Evolutionary conservation across 257 asterid genomes (phyloP).

Genomic region (Fraxinus americana): DNA sequence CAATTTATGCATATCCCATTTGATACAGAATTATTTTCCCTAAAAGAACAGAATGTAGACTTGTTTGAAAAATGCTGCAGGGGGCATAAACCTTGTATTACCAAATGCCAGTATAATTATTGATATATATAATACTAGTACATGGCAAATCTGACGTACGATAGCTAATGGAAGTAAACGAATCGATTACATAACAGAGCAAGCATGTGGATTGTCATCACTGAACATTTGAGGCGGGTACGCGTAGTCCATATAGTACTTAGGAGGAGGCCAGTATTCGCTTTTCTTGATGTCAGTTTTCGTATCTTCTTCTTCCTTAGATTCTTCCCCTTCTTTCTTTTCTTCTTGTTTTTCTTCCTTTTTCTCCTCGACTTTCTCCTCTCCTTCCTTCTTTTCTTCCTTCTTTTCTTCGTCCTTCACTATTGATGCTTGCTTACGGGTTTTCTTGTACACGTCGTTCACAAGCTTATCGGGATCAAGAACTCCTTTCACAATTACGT

Average conservation of each 20-base stretch:
- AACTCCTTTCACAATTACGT: conserved; percentile 66
- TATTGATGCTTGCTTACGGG: conserved; percentile 70
- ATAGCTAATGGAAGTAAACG: not conserved
- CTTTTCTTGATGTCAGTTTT: conserved; percentile 54
- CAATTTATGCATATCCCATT: conserved; percentile 1
- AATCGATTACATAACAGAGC: conserved; percentile 59
- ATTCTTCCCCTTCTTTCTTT: conserved; percentile 29
- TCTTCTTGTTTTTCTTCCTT: conserved; percentile 34
- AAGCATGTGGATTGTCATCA: conserved; percentile 89
- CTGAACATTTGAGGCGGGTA: conserved; percentile 83
- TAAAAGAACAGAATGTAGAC: conserved; percentile 17
- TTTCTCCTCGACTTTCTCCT: conserved; percentile 44
- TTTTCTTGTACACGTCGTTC: conserved; percentile 67
- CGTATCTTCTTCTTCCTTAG: conserved; percentile 39
- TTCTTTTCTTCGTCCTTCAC: conserved; percentile 64
- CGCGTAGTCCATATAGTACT: conserved; percentile 58
- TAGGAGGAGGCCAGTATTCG: conserved; percentile 68
- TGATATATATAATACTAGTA: conserved; percentile 13
- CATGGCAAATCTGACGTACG: not conserved
- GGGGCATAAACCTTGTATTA: not conserved
- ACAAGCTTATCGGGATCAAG: conserved; percentile 81
- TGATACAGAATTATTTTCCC: conserved; percentile 15
- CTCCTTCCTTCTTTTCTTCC: conserved; percentile 56
- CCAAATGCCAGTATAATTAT: conserved; percentile 27
- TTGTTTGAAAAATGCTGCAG: conserved; percentile 22